Conservation (phyloP, 768 basidiomycete genomes). For the Melanogaster broomeanus region DNA sequence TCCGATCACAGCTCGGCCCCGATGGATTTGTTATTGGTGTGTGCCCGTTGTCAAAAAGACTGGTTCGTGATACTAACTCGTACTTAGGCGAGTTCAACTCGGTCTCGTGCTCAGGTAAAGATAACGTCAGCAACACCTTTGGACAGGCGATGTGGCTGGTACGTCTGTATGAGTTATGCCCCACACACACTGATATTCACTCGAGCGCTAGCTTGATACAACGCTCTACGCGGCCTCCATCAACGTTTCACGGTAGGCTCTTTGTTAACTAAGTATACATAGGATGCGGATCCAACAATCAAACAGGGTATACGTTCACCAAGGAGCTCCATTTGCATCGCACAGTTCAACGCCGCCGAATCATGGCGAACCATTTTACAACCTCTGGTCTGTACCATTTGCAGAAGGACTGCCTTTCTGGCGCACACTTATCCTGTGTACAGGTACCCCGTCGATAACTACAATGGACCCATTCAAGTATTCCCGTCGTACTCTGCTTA, state of each 20-base stretch:
- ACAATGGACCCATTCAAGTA: constrained; percentile 49
- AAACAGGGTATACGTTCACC: constrained; percentile 51
- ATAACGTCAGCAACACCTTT: constrained; percentile 54
- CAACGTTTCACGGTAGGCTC: constrained; percentile 46
- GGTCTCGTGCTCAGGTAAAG: constrained; percentile 52
- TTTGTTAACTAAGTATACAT: background rate
- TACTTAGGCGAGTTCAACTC: constrained; percentile 54
- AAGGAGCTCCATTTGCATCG: constrained; percentile 52
- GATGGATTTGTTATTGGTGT: constrained; percentile 51
- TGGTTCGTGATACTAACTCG: background rate
- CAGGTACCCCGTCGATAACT: constrained; percentile 51
- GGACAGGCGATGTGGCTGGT: constrained; percentile 57
- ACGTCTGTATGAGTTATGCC: constrained; percentile 35
- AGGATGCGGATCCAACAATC: background rate
- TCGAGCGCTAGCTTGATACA: constrained; percentile 12
- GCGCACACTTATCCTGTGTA: background rate
- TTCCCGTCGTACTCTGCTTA: constrained; percentile 58
- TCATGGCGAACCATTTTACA: constrained; percentile 49
- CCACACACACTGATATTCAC: background rate
- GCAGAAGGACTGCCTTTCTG: background rate
- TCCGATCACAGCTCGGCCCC: constrained; percentile 48
- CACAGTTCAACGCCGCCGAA: constrained; percentile 53
- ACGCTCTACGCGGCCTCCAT: constrained; percentile 34
- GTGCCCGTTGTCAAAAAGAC: background rate
- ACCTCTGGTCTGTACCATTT: constrained; percentile 44